phyloP scores from a whole-genome alignment of 2,329 filamentous ascomycete species.

The Aaosphaeria pasadenensis region DNA sequence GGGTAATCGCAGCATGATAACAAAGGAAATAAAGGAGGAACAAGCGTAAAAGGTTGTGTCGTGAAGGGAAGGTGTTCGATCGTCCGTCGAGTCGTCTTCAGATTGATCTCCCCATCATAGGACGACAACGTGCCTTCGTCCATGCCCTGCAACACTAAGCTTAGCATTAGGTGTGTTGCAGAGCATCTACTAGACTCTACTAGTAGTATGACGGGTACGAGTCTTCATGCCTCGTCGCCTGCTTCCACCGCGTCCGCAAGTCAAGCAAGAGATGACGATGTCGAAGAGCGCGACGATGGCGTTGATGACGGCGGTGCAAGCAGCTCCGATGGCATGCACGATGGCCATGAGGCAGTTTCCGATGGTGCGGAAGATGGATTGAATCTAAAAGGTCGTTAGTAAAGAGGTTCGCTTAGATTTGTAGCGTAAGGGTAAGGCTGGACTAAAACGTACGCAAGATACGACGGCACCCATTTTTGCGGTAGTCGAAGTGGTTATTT shows the following conservation, averaged over 20 bases:
- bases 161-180: too few species aligned
- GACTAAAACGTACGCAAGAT: conserved; percentile 66
- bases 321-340: conserved; percentile 45
- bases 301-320: conserved; percentile 47
- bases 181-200: conserved; percentile 31
- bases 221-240: conserved; percentile 33
- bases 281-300: conserved; percentile 49
- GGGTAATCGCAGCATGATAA: neutral
- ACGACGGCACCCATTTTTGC: conserved; percentile 75
- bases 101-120: too few species aligned
- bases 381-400: conserved; percentile 33
- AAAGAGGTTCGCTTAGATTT: neutral
- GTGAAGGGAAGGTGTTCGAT: too few species aligned
- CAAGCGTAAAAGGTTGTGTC: too few species aligned
- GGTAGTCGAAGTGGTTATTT: conserved; percentile 5
- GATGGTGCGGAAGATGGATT: conserved; percentile 46
- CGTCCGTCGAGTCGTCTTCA: too few species aligned
- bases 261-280: conserved; percentile 50
- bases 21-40: too few species aligned
- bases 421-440: neutral
- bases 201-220: conserved; percentile 33
- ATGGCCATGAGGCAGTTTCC: conserved; percentile 47
- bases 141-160: too few species aligned
- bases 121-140: too few species aligned
- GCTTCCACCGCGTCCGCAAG: conserved; percentile 45